Conservation (phyloP, 2,329 filamentous ascomycete species). For the Diaporthe humulicola region DNA sequence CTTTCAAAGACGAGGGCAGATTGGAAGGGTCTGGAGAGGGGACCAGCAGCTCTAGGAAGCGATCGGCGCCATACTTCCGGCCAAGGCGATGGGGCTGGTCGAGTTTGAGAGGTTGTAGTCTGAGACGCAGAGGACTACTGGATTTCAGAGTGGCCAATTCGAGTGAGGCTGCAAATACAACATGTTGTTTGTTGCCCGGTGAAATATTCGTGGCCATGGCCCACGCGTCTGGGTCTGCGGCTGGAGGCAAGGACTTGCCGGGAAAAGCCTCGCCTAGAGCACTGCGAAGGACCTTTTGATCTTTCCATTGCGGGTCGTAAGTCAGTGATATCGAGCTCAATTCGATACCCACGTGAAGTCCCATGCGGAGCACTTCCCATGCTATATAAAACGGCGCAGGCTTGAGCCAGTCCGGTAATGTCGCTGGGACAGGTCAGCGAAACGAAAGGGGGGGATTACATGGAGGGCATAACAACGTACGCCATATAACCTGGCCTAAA, state of each 20-base stretch:
- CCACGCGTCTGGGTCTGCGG: not conserved
- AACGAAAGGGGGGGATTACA: not conserved
- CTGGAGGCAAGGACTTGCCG: slow-evolving; percentile 61
- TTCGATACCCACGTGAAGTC: slow-evolving; percentile 59
- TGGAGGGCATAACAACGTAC: not conserved
- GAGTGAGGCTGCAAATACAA: slow-evolving; percentile 60
- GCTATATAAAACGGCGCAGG: slow-evolving; percentile 61
- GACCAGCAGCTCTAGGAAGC: slow-evolving; percentile 69
- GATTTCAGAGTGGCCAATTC: slow-evolving; percentile 50
- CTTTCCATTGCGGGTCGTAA: slow-evolving; percentile 57
- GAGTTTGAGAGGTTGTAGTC: slow-evolving; percentile 62
- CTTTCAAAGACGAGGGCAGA: slow-evolving; percentile 47
- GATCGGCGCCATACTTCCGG: slow-evolving; percentile 69
- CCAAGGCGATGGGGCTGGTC: slow-evolving; percentile 65
- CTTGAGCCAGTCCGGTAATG: slow-evolving; percentile 55
- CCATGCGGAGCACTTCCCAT: slow-evolving; percentile 67
- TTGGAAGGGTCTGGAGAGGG: slow-evolving; percentile 56
- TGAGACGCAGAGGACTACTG: slow-evolving; percentile 59
- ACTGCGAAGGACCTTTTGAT: slow-evolving; percentile 59
- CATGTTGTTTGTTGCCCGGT: slow-evolving; percentile 41
- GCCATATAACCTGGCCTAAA: not conserved
- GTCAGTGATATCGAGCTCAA: slow-evolving; percentile 50
- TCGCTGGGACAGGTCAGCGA: slow-evolving; percentile 46
- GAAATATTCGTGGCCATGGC: not conserved
- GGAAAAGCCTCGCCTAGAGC: slow-evolving; percentile 58